phyloP scores from a whole-genome alignment of 2,329 filamentous ascomycete species.

The Curvularia eragrostidis region DNA sequence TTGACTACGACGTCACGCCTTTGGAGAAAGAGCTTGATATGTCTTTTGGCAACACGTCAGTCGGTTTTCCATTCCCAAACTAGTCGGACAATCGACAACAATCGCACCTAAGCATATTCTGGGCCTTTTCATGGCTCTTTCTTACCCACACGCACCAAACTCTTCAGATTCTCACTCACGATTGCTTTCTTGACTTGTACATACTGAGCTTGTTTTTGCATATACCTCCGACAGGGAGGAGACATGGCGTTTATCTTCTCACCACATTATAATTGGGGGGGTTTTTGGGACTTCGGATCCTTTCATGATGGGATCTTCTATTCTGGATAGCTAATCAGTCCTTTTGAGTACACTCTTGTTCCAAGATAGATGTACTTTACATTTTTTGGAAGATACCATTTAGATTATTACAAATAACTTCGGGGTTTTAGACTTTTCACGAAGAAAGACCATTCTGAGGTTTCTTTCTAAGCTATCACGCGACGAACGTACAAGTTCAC shows the following conservation, averaged over 20 bases:
- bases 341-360: constrained; percentile 3
- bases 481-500: background rate
- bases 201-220: constrained; percentile 12
- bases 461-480: no score
- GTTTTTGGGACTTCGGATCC: background rate
- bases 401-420: constrained; percentile 4
- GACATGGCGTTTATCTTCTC: constrained; percentile 5
- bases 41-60: constrained; percentile 28
- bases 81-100: background rate
- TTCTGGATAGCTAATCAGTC: background rate
- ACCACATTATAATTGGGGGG: constrained; percentile 1
- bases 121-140: background rate
- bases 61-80: constrained; percentile 18
- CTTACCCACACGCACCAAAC: background rate
- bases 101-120: background rate
- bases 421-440: background rate
- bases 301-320: background rate
- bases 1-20: constrained; percentile 26
- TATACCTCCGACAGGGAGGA: constrained; percentile 2
- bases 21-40: constrained; percentile 44
- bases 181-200: constrained; percentile 1
- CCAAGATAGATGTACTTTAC: background rate
- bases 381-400: constrained; percentile 3
- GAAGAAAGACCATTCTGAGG: background rate
- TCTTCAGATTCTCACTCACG: background rate